phyloP scores from a whole-genome alignment of 106 monocot genomes.

The Dendrobium huoshanense region DNA sequence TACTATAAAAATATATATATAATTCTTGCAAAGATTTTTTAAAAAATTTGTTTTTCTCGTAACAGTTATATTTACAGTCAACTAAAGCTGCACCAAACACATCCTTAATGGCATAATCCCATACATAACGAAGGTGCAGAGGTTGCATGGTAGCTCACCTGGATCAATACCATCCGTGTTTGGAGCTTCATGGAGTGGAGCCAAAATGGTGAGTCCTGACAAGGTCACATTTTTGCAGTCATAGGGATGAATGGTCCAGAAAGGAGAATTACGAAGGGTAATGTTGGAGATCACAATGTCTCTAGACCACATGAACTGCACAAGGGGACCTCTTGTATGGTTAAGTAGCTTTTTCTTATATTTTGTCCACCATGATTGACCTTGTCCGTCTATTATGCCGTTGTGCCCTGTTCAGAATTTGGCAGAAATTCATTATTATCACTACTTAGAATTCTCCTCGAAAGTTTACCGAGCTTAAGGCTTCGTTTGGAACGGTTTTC shows the following conservation, averaged over 20 bases:
- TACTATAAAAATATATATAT: too few relatives aligned
- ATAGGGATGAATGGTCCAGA: conserved; percentile 69
- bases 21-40: too few relatives aligned
- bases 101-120: too few relatives aligned
- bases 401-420: conserved; percentile 35
- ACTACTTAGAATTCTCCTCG: too few relatives aligned
- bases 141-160: conserved; percentile 14
- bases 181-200: conserved; percentile 39
- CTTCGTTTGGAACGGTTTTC: too few relatives aligned
- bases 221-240: conserved; percentile 60
- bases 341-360: conserved; percentile 32
- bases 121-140: neutral
- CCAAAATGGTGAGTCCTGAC: conserved; percentile 39
- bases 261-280: conserved; percentile 58
- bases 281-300: conserved; percentile 61
- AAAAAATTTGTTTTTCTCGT: too few relatives aligned
- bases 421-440: too few relatives aligned
- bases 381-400: conserved; percentile 66
- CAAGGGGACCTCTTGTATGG: conserved; percentile 56
- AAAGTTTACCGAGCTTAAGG: too few relatives aligned
- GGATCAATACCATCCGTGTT: conserved; percentile 64
- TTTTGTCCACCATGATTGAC: conserved; percentile 61
- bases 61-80: too few relatives aligned
- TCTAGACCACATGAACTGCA: conserved; percentile 62
- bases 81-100: too few relatives aligned